Evolutionary conservation across 1,284 basidiomycete genomes (phyloP).

Genomic region (Rhodotorula sp.): DNA sequence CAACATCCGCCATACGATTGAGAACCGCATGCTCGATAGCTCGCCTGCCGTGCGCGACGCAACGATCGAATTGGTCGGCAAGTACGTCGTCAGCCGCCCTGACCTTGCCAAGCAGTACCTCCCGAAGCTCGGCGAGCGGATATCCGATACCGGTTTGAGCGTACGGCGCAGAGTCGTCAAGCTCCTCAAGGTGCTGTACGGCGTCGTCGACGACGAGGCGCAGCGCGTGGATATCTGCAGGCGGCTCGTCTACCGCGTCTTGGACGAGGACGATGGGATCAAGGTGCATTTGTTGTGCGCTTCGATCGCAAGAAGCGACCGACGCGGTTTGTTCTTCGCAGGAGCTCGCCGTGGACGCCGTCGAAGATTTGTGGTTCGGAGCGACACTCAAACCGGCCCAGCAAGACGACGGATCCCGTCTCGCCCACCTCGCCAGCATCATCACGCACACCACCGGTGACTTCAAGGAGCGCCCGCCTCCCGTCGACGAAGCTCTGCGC

Average conservation of each 20-base stretch:
- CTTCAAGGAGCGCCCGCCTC: conserved; percentile 76
- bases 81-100: conserved; percentile 84
- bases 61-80: conserved; percentile 90
- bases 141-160: conserved; percentile 85
- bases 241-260: conserved; percentile 75
- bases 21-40: conserved; percentile 80
- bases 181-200: conserved; percentile 78
- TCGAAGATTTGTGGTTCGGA: conserved; percentile 85
- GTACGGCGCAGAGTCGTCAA: conserved; percentile 96
- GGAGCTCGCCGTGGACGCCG: conserved; percentile 80
- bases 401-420: conserved; percentile 43
- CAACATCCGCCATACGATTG: conserved; percentile 61
- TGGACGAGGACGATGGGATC: conserved; percentile 89
- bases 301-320: no score
- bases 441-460: conserved; percentile 80
- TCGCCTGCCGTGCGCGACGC: conserved; percentile 93
- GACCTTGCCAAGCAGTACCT: conserved; percentile 83
- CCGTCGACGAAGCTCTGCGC: conserved; percentile 78
- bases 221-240: conserved; percentile 77
- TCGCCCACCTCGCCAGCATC: conserved; percentile 59
- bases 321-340: conserved; percentile 40
- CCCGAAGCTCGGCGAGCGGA: conserved; percentile 76
- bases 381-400: not conserved
- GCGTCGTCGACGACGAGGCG: conserved; percentile 58
- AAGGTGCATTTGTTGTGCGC: conserved; percentile 54